A percentile compares a stretch with the other conserved stretches of the same genome.
Evolutionary conservation across 1,284 basidiomycete genomes (phyloP).

Genomic region (Cutaneotrichosporon cavernicola): DNA sequence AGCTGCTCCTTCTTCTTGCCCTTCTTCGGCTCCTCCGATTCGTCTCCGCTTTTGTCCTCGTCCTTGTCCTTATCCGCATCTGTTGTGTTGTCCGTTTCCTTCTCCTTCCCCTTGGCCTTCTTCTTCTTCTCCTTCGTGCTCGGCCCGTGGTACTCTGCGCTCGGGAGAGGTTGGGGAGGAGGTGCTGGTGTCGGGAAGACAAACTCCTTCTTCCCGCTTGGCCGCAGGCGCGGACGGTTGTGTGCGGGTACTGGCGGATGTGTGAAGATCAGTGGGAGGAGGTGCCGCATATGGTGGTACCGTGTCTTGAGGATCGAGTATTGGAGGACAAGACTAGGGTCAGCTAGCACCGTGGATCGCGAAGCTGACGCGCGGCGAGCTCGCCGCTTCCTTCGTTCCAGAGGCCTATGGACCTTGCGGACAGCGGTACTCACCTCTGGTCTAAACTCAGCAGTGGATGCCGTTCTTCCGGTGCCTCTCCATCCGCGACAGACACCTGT

Average conservation of each 20-base stretch:
- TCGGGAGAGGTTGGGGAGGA: constrained; percentile 30
- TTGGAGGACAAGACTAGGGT: constrained; percentile 38
- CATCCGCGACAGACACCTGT: constrained; percentile 16
- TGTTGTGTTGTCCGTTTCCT: constrained; percentile 3
- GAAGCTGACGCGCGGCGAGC: not conserved
- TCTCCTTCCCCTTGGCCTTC: constrained; percentile 11
- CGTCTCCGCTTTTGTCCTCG: not conserved
- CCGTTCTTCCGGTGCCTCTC: constrained; percentile 11
- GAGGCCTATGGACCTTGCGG: not conserved
- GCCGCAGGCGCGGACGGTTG: constrained; percentile 38
- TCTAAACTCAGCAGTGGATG: constrained; percentile 36
- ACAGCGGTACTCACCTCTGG: constrained; percentile 36
- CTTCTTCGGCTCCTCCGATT: constrained; percentile 15
- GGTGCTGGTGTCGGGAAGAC: constrained; percentile 42
- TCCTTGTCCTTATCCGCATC: constrained; percentile 11
- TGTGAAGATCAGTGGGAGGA: constrained; percentile 48
- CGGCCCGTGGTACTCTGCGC: constrained; percentile 23
- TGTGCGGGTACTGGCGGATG: constrained; percentile 47
- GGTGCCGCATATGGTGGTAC: constrained; percentile 40
- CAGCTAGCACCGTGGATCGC: not conserved
- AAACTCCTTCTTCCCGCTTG: constrained; percentile 37
- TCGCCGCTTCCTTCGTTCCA: not conserved
- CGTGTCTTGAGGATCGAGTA: constrained; percentile 45
- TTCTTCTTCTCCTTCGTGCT: constrained; percentile 13
- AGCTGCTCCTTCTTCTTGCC: constrained; percentile 12